A percentile compares a stretch with the other conserved stretches of the same genome.
Evolutionary conservation across 2,329 filamentous ascomycete species (phyloP).

Genomic region (Tolypocladium tropicale): DNA sequence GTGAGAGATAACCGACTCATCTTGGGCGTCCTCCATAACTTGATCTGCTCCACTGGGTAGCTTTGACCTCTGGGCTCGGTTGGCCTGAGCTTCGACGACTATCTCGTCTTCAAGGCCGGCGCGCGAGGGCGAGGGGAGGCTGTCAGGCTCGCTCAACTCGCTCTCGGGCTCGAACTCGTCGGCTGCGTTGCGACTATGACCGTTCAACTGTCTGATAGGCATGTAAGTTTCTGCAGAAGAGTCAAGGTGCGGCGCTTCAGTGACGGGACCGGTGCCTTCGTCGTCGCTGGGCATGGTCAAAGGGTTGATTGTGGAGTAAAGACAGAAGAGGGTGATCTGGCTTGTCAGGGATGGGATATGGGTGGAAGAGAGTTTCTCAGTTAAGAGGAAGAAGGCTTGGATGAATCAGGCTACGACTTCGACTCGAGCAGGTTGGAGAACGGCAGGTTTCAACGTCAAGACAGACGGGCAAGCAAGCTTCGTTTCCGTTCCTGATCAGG

Average conservation of each 20-base stretch:
- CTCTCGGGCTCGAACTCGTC: slow-evolving; percentile 29
- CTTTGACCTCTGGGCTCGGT: slow-evolving; percentile 25
- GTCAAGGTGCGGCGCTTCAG: neutral
- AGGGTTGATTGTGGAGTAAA: neutral
- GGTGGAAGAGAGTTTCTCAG: neutral
- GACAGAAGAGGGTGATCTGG: neutral
- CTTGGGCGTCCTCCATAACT: slow-evolving; percentile 31
- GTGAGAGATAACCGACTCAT: slow-evolving; percentile 26
- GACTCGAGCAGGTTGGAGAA: neutral
- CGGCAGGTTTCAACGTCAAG: too few relatives aligned
- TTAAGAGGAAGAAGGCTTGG: neutral
- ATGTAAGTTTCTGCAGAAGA: slow-evolving; percentile 12
- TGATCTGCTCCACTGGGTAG: slow-evolving; percentile 29
- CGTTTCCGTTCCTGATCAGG: neutral
- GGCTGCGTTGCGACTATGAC: slow-evolving; percentile 16
- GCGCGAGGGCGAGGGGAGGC: slow-evolving; percentile 26
- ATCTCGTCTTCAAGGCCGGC: slow-evolving; percentile 39
- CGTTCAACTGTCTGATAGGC: slow-evolving; percentile 16
- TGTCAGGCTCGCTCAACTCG: slow-evolving; percentile 32
- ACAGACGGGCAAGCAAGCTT: neutral
- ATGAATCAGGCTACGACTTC: neutral
- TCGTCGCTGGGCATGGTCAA: neutral
- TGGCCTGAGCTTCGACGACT: slow-evolving; percentile 35
- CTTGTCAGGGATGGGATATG: neutral
- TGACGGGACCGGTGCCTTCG: neutral